phyloP scores from a whole-genome alignment of 208 protist genomes.

The Endotrypanum monterogeii region DNA sequence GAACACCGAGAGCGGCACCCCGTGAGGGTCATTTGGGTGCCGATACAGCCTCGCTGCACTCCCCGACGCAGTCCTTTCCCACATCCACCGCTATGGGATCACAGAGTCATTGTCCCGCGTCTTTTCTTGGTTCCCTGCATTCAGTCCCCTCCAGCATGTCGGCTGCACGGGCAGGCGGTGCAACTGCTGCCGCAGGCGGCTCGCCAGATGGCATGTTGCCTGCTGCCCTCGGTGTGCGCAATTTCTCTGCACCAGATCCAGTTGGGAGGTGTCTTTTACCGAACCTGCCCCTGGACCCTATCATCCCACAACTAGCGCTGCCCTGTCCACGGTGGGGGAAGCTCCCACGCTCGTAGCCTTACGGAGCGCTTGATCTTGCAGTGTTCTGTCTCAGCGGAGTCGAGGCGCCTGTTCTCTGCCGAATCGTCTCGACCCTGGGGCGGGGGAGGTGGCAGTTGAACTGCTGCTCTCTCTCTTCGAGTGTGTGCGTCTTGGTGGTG shows the following conservation, averaged over 20 bases:
- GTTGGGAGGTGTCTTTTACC: slow-evolving; percentile 43
- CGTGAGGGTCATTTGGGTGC: not conserved
- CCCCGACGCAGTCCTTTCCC: not conserved
- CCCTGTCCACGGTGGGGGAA: slow-evolving; percentile 44
- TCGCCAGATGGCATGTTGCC: slow-evolving; percentile 22
- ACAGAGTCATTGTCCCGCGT: not conserved
- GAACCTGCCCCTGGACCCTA: slow-evolving; percentile 24
- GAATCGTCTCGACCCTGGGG: not conserved
- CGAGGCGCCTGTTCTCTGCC: not conserved
- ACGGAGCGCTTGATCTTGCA: not conserved
- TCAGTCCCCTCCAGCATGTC: not conserved
- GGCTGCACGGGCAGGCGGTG: not conserved
- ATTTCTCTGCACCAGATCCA: slow-evolving; percentile 37
- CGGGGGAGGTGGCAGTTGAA: too few species aligned
- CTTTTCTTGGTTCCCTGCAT: not conserved
- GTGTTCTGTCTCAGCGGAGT: not conserved
- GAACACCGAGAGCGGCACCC: not conserved
- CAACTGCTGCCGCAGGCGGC: slow-evolving; percentile 8
- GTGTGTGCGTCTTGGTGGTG: not conserved
- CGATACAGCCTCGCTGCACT: slow-evolving; percentile 1
- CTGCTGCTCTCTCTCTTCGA: not conserved
- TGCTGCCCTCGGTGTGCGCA: slow-evolving; percentile 34
- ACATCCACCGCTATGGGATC: not conserved
- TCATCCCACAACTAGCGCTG: slow-evolving; percentile 37
- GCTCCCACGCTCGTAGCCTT: slow-evolving; percentile 15